Evolutionary conservation across 768 basidiomycete genomes (phyloP), one percentile per base, ranked within the genome.

Genomic region (Russula vinacea): DNA sequence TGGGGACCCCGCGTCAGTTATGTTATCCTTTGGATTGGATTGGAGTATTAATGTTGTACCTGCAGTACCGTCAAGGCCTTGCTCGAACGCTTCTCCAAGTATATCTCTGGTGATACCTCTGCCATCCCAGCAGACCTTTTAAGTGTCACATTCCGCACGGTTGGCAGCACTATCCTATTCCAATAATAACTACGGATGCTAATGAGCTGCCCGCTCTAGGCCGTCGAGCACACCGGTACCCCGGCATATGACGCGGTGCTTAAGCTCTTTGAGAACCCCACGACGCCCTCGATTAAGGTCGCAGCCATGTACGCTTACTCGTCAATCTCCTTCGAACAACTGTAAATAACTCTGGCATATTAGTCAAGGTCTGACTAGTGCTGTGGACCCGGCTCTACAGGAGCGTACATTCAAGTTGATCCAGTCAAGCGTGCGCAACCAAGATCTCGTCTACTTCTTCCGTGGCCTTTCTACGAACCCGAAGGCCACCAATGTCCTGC

Each of bases 101-200:
- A 86, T 72, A 73, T 88, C 69, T 80, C 85, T 16, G 84, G 84
- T 9, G 90, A 96, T 71, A 84, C 88, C 69, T 87, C 87, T 0
- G 78, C 75, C 58, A 91, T 98, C 68, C 91, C 92, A 8, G 82
- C 85, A 32, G 95, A 98, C 76, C 75, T 98, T 52, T 82, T 88
- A 68, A 71, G 78, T 33, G 75, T 80, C 47, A 83, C 84, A 47
- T 87, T 80, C 73, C 69, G 72, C 33, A 78, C 75, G 56, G 88
- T 89, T 68, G 24, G 59, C 35, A 17, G 26, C 26, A 82, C 71
- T 9, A 16, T 49, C 35, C 22, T 32, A 19, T 3, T 22, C 26
- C 3, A 29, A 10, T n/a, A 22, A 19, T 32, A 8, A 4, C 19
- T n/a, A 29, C 3, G 54, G 57, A 35, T 56, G 32, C 5, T 69